These are phyloP conservation scores for Obelidium mucronatum DNA, from an alignment of 192 early-diverging fungal genomes.

Conservation along the genomic window DNA sequence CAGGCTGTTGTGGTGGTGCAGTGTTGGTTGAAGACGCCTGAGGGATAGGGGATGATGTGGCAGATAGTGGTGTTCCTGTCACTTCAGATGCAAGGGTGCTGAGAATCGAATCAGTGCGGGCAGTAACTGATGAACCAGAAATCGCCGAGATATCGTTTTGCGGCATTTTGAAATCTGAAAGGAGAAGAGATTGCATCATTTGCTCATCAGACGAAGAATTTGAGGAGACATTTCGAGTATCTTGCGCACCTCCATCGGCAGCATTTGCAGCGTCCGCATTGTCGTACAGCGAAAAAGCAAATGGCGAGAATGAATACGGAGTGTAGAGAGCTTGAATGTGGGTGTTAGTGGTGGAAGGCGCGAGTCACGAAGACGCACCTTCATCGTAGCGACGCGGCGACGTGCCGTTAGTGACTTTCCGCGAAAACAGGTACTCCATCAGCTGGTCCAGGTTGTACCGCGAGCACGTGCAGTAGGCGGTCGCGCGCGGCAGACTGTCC, in stretches of 20 bases:
- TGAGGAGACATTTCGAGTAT: background rate
- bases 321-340: conserved; percentile 34
- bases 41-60: background rate
- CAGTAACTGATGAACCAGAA: background rate
- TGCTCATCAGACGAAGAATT: background rate
- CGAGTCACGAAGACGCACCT: background rate
- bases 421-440: conserved; percentile 76
- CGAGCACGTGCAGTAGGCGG: conserved; percentile 85
- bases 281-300: conserved; percentile 26
- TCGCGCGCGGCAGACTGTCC: conserved; percentile 78
- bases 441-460: conserved; percentile 80
- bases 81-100: background rate
- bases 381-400: conserved; percentile 83
- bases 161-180: conserved; percentile 9
- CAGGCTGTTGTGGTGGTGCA: background rate
- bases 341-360: background rate
- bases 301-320: conserved; percentile 27
- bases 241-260: background rate
- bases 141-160: background rate
- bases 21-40: background rate
- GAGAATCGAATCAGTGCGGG: no score
- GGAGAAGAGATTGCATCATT: background rate
- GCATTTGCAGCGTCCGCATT: background rate
- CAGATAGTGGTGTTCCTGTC: background rate
- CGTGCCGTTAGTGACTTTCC: conserved; percentile 66